Percentiles rank a stretch among this genome's conserved stretches.
Evolutionary conservation across 1,139 yeast species (phyloP).

Genomic region (Kazachstania sp.): DNA sequence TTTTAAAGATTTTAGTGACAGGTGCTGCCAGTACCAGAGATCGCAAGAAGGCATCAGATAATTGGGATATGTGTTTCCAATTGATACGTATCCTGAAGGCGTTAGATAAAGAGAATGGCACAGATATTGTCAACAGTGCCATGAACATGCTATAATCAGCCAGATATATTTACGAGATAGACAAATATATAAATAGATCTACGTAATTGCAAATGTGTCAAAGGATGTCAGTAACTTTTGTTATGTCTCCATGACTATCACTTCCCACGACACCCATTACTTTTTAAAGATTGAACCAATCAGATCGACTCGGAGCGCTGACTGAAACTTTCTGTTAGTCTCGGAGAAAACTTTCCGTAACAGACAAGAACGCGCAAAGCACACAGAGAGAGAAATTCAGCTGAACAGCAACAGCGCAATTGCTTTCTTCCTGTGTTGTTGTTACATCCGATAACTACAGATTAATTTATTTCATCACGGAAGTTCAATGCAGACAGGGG

Average conservation of each 20-base stretch:
- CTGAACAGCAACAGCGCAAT: too few relatives aligned
- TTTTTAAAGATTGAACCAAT: neutral
- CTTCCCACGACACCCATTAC: neutral
- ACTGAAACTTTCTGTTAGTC: too few relatives aligned
- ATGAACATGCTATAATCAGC: conserved; percentile 14
- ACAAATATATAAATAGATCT: neutral
- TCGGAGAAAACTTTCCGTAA: too few relatives aligned
- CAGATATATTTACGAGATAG: too few relatives aligned
- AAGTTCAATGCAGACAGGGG: too few relatives aligned
- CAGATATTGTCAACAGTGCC: conserved; percentile 22
- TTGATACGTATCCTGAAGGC: conserved; percentile 40
- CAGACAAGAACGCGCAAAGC: too few relatives aligned
- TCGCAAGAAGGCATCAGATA: conserved; percentile 34
- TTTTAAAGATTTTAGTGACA: conserved; percentile 35
- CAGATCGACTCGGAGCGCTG: neutral
- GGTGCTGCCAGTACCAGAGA: conserved; percentile 28
- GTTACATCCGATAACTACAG: too few relatives aligned
- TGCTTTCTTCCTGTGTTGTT: too few relatives aligned
- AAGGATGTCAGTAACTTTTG: too few relatives aligned
- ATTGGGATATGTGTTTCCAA: conserved; percentile 44
- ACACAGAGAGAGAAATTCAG: too few relatives aligned
- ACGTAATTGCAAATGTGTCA: neutral
- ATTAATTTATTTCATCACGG: too few relatives aligned
- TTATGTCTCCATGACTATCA: neutral
- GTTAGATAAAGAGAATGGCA: conserved; percentile 32